Evolutionary conservation across 2,329 filamentous ascomycete species (phyloP), one percentile per base, ranked within the genome.

Genomic region (Coleophoma eucalyptorum): DNA sequence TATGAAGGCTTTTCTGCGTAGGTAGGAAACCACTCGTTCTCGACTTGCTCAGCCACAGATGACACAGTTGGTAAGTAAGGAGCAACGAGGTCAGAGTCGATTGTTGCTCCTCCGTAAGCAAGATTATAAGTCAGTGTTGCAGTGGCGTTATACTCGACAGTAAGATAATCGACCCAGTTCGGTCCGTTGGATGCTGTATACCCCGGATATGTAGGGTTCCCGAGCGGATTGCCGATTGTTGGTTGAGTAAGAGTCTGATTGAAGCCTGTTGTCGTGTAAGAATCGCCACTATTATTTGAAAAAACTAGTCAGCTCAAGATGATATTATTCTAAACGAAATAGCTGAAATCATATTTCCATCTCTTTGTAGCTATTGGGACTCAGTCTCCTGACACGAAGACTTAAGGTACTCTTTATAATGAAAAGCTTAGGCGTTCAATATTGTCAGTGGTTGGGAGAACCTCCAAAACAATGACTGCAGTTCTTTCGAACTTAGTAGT

Each of bases 131-230:
- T 78, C 42, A 75, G 64, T 13, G 80, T 50, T 41, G 64, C 65
- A 33, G 70, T 73, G 13, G 64, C 54, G 50, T 77, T 77, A 62
- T 74, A 74, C 31, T 65, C 64, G 15, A 66, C 65, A 1, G 73
- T 73, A 11, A 77, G 60, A 58, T 70, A 79, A 51, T 73, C 79
- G n/a, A 80, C 68, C 76, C 78, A 81, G 59, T 80, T 80, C 1
- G 76, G 78, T 0, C 78, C 79, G 54, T 73, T 75, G 51, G 67
- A 55, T 8, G 69, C 60, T 21, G 70, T 71, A 50, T 56, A 67
- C 11, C 70, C 70, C 46, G 69, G 69, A 48, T 68, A 72, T 7
- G 63, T 45, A 16, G 70, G 70, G 52, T 72, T 72, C 13, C 70
- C 70, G 10, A 72, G 54, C 5, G 70, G 68, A 54, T 72, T 72